phyloP scores from a whole-genome alignment of 1,284 basidiomycete genomes.

The Naganishia sp. region DNA sequence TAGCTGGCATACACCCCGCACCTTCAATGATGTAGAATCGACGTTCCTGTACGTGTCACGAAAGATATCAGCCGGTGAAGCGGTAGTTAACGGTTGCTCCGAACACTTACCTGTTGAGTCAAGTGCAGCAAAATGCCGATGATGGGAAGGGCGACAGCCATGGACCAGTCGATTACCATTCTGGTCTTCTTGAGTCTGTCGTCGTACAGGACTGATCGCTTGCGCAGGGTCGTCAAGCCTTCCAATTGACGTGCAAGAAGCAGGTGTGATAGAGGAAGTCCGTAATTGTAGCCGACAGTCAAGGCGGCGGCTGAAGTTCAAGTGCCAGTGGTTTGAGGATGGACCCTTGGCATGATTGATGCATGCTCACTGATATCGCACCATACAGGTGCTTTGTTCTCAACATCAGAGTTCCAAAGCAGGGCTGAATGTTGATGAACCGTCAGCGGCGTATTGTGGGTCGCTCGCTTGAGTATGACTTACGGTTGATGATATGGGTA shows the following conservation, averaged over 20 bases:
- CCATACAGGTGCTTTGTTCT: slow-evolving; percentile 38
- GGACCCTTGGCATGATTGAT: neutral
- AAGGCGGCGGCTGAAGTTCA: slow-evolving; percentile 25
- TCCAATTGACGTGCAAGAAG: slow-evolving; percentile 48
- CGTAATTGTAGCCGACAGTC: slow-evolving; percentile 50
- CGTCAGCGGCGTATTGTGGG: slow-evolving; percentile 2
- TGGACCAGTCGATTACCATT: slow-evolving; percentile 39
- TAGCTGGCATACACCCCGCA: slow-evolving; percentile 42
- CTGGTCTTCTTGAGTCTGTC: slow-evolving; percentile 37
- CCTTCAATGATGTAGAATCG: slow-evolving; percentile 45
- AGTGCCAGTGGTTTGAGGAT: neutral
- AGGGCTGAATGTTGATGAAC: slow-evolving; percentile 34
- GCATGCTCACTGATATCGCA: slow-evolving; percentile 26
- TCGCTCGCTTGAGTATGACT: slow-evolving; percentile 17
- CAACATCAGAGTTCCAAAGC: slow-evolving; percentile 40
- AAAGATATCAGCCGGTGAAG: no score
- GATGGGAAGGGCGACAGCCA: slow-evolving; percentile 38
- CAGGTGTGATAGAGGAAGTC: slow-evolving; percentile 45
- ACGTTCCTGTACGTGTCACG: slow-evolving; percentile 34
- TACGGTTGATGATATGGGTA: slow-evolving; percentile 45
- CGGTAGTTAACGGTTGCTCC: no score
- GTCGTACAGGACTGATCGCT: slow-evolving; percentile 45
- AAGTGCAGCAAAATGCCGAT: slow-evolving; percentile 45
- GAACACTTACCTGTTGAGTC: slow-evolving; percentile 36
- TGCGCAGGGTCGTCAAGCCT: slow-evolving; percentile 43